These are phyloP conservation scores for Arthrocladium fulminans DNA, from an alignment of 2,329 filamentous ascomycete species.

Conservation along the genomic window DNA sequence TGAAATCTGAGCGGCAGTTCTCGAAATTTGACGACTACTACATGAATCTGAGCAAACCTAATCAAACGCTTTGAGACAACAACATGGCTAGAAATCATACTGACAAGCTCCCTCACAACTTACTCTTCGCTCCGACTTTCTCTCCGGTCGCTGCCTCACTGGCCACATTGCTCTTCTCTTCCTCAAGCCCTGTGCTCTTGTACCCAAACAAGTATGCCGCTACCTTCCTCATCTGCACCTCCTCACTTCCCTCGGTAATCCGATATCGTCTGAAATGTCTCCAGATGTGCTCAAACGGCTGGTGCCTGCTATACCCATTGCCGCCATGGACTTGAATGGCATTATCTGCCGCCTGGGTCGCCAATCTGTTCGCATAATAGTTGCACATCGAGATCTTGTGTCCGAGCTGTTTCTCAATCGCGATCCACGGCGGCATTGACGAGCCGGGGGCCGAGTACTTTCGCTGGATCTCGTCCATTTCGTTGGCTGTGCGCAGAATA, in stretches of 20 bases:
- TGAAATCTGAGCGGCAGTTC: neutral
- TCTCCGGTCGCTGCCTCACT: slow-evolving; percentile 1
- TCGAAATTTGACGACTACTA: no score
- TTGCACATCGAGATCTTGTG: slow-evolving; percentile 59
- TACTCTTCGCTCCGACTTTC: slow-evolving; percentile 1
- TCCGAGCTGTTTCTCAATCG: slow-evolving; percentile 50
- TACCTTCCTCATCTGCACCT: slow-evolving; percentile 59
- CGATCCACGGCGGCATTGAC: slow-evolving; percentile 34
- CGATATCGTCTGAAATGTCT: slow-evolving; percentile 54
- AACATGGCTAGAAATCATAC: no score
- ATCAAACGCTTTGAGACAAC: no score
- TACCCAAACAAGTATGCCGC: slow-evolving; percentile 51
- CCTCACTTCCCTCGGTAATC: slow-evolving; percentile 57
- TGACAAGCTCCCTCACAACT: neutral
- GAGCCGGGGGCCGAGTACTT: slow-evolving; percentile 10
- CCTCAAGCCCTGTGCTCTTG: slow-evolving; percentile 32
- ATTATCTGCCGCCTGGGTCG: slow-evolving; percentile 51
- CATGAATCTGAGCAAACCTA: no score
- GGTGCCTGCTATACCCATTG: slow-evolving; percentile 50
- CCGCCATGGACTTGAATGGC: slow-evolving; percentile 56
- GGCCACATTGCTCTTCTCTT: slow-evolving; percentile 27
- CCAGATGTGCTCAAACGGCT: slow-evolving; percentile 58
- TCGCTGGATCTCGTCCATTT: slow-evolving; percentile 46
- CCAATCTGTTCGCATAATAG: slow-evolving; percentile 55
- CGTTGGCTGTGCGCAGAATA: slow-evolving; percentile 52